Evolutionary conservation across 2,329 filamentous ascomycete species (phyloP), one percentile per base, ranked within the genome.

Genomic region (Phialophora verrucosa): DNA sequence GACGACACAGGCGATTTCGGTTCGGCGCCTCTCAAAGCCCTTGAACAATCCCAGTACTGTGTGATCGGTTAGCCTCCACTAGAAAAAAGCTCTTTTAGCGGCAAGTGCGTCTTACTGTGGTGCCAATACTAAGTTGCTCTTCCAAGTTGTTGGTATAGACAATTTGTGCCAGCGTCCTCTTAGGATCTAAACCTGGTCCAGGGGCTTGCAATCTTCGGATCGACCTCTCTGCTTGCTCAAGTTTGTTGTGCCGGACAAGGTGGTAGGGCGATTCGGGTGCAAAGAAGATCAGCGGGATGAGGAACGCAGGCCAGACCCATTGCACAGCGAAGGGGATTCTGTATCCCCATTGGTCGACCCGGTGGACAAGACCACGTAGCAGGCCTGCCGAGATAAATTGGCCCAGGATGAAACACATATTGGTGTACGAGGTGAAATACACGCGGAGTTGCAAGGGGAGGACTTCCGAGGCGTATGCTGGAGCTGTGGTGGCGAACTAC

Each of bases 41-140:
- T 70, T 69, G 66, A 77, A 64, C 77, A 74, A n/a, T 72, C 51
- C 51, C 76, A 77, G 14, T 64, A 69, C 74, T 51, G 25, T 8
- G 14, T 12, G 20, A 14, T 88, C 92, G 91, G 76, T 85, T 88
- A 84, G 49, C 49, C 23, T 27, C 17, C 12, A 51, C 49, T 8
- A 51, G 10, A 5, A 49, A 20, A 20, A 20, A 25, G 27, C 23
- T 12, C 25, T 5, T 23, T 12, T 51, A 29, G 25, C 11, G 49
- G 20, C 49, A 25, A 51, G n/a, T 3, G 23, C 6, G 14, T 27
- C 49, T 27, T 51, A 51, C 49, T 14, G 56, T 11, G 70, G 72
- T 14, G 70, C 73, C 2, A 62, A 63, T 5, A 69, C 64, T 2
- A 70, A 63, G 5, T 67, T 65, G 42, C 72, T 68, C 49, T 17